phyloP scores from a whole-genome alignment of 1,284 basidiomycete genomes.

The Vanrija sp. region DNA sequence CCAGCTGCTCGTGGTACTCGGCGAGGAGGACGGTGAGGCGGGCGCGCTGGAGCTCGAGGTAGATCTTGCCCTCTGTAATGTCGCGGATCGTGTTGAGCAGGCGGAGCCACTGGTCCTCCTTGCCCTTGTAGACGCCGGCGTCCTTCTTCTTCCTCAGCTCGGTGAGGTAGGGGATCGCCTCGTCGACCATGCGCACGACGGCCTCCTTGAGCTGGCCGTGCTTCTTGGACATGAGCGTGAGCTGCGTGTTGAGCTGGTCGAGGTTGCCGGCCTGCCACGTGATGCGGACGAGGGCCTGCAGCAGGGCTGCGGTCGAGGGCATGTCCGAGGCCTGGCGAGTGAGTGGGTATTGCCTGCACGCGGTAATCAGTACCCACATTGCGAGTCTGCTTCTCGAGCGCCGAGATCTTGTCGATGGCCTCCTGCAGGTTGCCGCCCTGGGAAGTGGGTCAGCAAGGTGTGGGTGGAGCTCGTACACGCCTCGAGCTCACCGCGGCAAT shows the following conservation, averaged over 20 bases:
- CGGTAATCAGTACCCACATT: slow-evolving; percentile 82
- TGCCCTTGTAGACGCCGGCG: slow-evolving; percentile 52
- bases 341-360: too few relatives aligned
- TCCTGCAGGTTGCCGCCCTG: slow-evolving; percentile 70
- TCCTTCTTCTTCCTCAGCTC: slow-evolving; percentile 55
- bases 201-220: slow-evolving; percentile 94
- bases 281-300: slow-evolving; percentile 66
- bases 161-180: slow-evolving; percentile 72
- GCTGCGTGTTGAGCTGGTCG: slow-evolving; percentile 65
- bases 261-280: slow-evolving; percentile 63
- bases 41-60: slow-evolving; percentile 93
- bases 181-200: slow-evolving; percentile 85
- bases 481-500: slow-evolving; percentile 48
- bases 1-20: slow-evolving; percentile 71
- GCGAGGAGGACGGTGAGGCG: slow-evolving; percentile 83
- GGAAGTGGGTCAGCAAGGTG: slow-evolving; percentile 1
- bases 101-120: slow-evolving; percentile 74
- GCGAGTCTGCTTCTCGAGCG: slow-evolving; percentile 91
- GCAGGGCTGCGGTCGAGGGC: slow-evolving; percentile 79
- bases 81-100: slow-evolving; percentile 81
- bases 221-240: slow-evolving; percentile 81
- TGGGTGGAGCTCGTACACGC: neutral
- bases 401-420: slow-evolving; percentile 82
- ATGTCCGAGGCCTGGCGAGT: slow-evolving; percentile 78
- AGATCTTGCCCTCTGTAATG: slow-evolving; percentile 98